Base-by-base conservation (phyloP, 768 basidiomycete genomes). In the Lentinula detonsa region DNA sequence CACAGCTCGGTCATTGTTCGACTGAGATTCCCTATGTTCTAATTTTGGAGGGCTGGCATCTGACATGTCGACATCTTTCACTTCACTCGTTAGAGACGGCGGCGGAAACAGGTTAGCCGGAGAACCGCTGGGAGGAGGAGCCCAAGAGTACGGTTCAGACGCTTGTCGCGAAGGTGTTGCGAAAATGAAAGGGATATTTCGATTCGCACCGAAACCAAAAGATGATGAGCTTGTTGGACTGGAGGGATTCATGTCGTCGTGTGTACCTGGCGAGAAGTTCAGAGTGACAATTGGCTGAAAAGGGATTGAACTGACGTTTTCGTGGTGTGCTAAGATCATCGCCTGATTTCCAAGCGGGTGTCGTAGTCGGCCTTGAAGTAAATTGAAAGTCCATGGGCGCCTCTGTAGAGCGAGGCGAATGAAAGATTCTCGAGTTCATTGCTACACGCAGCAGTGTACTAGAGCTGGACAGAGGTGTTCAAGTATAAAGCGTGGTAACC, bases 321-420 rank as follows among this genome's bases (percentile, higher is more conserved):
- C 79, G 78, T 37, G 86, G 81, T 28, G 85, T 81, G 66, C 72
- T 78, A n/a, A 77, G 68, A 53, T 83, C 80, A 28, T 83, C 80
- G 23, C 68, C 61, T 39, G 33, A 21, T 59, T 59, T 59, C 57
- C 57, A 59, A 34, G 46, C 57, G 8, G 57, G 57, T 11, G 45
- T 59, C 16, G 57, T 77, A 63, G 70, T 81, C 15, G 83, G 80
- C 28, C 90, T 81, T 65, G 85, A 84, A 8, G 91, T 93, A 76
- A 87, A 93, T 70, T 93, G 85, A 72, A 86, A 94, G 72, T 94
- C 91, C 92, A 94, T 94, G 4, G 92, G 92, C 3, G 87, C 89
- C 69, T 93, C 92, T 53, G 77, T 90, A 11, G 87, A 88, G 66
- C 87, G 81, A 59, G 75, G 71, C 57, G 67, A 57, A 57, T 68